These are phyloP conservation scores for Diaporthe ampelina DNA, from an alignment of 2,329 filamentous ascomycete species.

Conservation along the genomic window DNA sequence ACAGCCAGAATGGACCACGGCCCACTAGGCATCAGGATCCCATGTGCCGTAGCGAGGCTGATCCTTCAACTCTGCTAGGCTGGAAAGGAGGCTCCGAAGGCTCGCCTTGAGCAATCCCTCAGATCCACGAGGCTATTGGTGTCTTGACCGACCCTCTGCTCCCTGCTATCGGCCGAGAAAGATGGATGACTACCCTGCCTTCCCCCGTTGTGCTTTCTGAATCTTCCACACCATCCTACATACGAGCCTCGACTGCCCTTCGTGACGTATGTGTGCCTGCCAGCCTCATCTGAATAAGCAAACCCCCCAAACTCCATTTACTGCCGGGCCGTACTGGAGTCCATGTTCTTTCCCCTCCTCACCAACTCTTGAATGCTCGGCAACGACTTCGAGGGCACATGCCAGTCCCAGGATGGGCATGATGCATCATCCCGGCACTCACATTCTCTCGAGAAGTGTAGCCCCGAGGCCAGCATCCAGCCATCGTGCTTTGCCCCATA, in stretches of 20 bases:
- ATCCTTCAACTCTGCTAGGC: constrained; percentile 39
- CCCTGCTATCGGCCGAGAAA: constrained; percentile 12
- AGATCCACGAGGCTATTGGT: constrained; percentile 13
- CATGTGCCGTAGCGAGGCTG: constrained; percentile 41
- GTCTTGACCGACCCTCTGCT: background rate
- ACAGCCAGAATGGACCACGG: constrained; percentile 30
- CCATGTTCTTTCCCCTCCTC: constrained; percentile 22
- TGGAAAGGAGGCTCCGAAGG: constrained; percentile 34
- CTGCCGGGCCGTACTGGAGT: constrained; percentile 9
- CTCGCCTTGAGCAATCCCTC: constrained; percentile 4
- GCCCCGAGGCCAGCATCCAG: constrained; percentile 19
- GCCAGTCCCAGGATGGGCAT: constrained; percentile 36
- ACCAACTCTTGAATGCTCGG: constrained; percentile 13
- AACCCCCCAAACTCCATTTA: constrained; percentile 21
- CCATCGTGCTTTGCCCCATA: constrained; percentile 69
- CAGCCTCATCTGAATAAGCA: constrained; percentile 37
- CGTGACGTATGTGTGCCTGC: constrained; percentile 18
- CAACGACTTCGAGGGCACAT: constrained; percentile 27
- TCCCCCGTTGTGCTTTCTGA: constrained; percentile 4
- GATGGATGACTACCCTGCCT: constrained; percentile 7
- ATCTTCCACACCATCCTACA: constrained; percentile 20
- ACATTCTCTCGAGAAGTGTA: constrained; percentile 36
- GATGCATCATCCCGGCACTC: constrained; percentile 41
- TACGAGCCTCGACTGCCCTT: constrained; percentile 10
- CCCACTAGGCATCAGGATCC: constrained; percentile 40